These are phyloP conservation scores for Talaromyces funiculosus DNA, from an alignment of 2,329 filamentous ascomycete genomes.

Conservation along the genomic window DNA sequence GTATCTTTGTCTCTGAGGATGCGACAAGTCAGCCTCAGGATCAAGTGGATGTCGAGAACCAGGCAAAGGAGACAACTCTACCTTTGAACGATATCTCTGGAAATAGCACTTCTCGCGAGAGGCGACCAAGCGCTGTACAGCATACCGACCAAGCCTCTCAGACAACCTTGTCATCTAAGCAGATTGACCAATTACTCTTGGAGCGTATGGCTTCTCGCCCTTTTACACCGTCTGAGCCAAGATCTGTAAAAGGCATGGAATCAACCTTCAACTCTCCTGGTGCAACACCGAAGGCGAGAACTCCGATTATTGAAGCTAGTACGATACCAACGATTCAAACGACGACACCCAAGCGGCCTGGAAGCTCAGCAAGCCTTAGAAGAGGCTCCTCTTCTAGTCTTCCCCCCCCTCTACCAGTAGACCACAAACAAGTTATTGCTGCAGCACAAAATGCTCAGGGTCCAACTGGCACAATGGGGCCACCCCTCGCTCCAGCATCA, in stretches of 20 bases:
- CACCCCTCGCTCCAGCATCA: slow-evolving; percentile 76
- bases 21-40: slow-evolving; percentile 53
- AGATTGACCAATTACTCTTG: slow-evolving; percentile 70
- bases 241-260: slow-evolving; percentile 24
- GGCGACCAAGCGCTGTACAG: slow-evolving; percentile 28
- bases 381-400: slow-evolving; percentile 37
- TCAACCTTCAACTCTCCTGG: slow-evolving; percentile 25
- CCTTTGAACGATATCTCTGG: slow-evolving; percentile 60
- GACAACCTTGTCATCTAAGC: slow-evolving; percentile 73
- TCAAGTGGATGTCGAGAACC: slow-evolving; percentile 27
- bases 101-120: slow-evolving; percentile 42
- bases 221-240: slow-evolving; percentile 29
- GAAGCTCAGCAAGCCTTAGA: slow-evolving; percentile 65
- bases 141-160: slow-evolving; percentile 71
- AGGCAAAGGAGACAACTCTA: slow-evolving; percentile 33
- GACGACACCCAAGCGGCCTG: slow-evolving; percentile 52
- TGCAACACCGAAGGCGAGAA: slow-evolving; percentile 32
- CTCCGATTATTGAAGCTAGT: slow-evolving; percentile 28
- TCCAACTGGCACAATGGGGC: slow-evolving; percentile 62
- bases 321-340: slow-evolving; percentile 28
- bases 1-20: slow-evolving; percentile 57
- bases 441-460: slow-evolving; percentile 53
- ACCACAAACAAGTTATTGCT: slow-evolving; percentile 80
- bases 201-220: slow-evolving; percentile 41
- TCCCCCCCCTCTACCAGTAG: slow-evolving; percentile 69